phyloP scores from a whole-genome alignment of 2,329 filamentous ascomycete species.

The Xylariaceae sp. region DNA sequence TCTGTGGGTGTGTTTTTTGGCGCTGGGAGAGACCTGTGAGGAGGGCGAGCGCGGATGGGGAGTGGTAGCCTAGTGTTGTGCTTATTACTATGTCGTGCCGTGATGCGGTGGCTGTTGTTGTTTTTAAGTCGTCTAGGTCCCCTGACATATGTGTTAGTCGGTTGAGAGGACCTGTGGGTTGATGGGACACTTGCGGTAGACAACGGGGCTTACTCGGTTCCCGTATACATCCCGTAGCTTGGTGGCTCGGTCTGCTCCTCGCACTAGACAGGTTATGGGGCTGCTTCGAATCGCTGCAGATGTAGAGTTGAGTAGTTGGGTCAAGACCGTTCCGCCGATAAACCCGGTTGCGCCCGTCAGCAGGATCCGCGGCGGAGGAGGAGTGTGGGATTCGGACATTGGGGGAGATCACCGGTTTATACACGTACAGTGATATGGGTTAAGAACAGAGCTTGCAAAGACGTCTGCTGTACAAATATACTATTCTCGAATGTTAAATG shows the following conservation, averaged over 20 bases:
- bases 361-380: slow-evolving; percentile 15
- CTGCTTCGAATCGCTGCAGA: slow-evolving; percentile 7
- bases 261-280: slow-evolving; percentile 23
- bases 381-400: too few relatives aligned
- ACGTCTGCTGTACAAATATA: too few relatives aligned
- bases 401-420: too few relatives aligned
- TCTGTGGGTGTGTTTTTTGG: slow-evolving; percentile 27
- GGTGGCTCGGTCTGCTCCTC: slow-evolving; percentile 20
- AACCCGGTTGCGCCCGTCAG: slow-evolving; percentile 27
- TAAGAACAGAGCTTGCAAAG: too few relatives aligned
- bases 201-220: slow-evolving; percentile 19
- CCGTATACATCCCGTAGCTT: slow-evolving; percentile 20
- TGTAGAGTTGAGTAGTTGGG: slow-evolving; percentile 17
- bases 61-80: slow-evolving; percentile 39
- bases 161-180: neutral
- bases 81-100: slow-evolving; percentile 40
- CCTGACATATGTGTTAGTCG: neutral
- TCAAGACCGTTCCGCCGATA: slow-evolving; percentile 24
- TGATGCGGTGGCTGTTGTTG: slow-evolving; percentile 15
- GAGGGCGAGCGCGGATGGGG: slow-evolving; percentile 37
- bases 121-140: slow-evolving; percentile 24
- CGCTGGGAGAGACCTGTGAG: slow-evolving; percentile 41
- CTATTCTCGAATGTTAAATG: too few relatives aligned
- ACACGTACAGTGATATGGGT: too few relatives aligned
- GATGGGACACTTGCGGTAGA: slow-evolving; percentile 14